Evolutionary conservation across 192 early-diverging fungal species (phyloP).

Genomic region (Mortierella hygrophila): DNA sequence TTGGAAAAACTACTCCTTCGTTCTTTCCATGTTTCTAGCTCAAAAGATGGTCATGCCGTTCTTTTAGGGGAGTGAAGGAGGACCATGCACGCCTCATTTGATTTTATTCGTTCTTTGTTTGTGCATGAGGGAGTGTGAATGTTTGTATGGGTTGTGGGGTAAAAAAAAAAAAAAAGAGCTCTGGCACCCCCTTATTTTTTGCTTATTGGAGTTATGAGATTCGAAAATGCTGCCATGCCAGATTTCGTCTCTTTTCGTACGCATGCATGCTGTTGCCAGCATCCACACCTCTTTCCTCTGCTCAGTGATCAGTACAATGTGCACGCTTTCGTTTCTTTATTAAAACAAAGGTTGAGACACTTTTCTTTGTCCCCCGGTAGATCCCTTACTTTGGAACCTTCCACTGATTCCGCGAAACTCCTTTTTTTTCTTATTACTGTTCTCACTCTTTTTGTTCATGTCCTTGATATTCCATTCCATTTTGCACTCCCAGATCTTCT

Average conservation of each 20-base stretch:
- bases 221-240: neutral
- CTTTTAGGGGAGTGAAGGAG: neutral
- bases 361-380: neutral
- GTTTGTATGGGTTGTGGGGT: neutral
- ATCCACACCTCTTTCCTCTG: no score
- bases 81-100: neutral
- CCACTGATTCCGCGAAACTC: neutral
- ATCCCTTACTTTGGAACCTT: neutral
- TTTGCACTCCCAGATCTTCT: neutral
- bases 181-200: neutral
- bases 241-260: neutral
- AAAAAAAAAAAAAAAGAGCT: neutral
- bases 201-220: neutral
- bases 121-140: neutral
- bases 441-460: neutral
- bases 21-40: neutral
- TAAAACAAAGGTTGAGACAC: neutral
- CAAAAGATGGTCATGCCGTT: neutral
- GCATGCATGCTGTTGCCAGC: neutral
- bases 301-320: neutral
- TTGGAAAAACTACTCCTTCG: neutral
- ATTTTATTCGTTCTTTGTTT: neutral
- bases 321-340: neutral
- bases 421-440: neutral
- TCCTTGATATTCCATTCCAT: neutral